Evolutionary conservation across 2,329 filamentous ascomycete species (phyloP), one percentile per base, ranked within the genome.

Genomic region (Trichoderma sp.): DNA sequence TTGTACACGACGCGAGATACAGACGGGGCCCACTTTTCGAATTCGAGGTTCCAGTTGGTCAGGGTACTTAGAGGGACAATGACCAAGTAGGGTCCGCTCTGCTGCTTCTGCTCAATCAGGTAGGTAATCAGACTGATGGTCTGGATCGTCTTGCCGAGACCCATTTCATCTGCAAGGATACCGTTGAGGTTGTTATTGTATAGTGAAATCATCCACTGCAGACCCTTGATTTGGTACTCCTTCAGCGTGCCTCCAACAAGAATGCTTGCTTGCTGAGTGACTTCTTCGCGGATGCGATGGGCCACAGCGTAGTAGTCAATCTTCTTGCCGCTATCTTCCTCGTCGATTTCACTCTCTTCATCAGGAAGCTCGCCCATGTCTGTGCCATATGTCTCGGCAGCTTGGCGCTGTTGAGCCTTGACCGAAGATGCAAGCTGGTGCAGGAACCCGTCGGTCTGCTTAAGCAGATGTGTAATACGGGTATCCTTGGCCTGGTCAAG

Each of bases 101-200:
- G 94, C 74, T 91, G 87, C 85, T 99, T 99, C 83, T 89, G 91
- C 83, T 98, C 96, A 74, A 99, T 97, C 71, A 99, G 90, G 78
- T 99, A 96, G 3, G 95, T 97, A 76, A 99, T 92, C 82, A 99
- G 84, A 84, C 93, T 97, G 81, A 99, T 99, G 55, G 96, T 98
- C 81, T 99, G 96, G 75, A 99, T 99, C 0, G 96, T 99, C 84
- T 99, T 99, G 80, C 96, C 96, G 73, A 99, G 92, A 90, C 96
- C 96, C 96, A 99, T 99, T 82, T 99, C 96, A 76, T 99, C 96
- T 69, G 96, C 96, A 75, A 99, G 85, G 73, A 99, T 98, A 87
- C 96, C 96, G 79, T 99, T 99, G 73, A 99, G 88, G 81, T 97
- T 99, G 85, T 99, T 99, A 89, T 99, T 99, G 87, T 98, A 99